These are phyloP conservation scores for Chlamydomonas applanata DNA, from an alignment of 139 green algal genomes.

Conservation along the genomic window DNA sequence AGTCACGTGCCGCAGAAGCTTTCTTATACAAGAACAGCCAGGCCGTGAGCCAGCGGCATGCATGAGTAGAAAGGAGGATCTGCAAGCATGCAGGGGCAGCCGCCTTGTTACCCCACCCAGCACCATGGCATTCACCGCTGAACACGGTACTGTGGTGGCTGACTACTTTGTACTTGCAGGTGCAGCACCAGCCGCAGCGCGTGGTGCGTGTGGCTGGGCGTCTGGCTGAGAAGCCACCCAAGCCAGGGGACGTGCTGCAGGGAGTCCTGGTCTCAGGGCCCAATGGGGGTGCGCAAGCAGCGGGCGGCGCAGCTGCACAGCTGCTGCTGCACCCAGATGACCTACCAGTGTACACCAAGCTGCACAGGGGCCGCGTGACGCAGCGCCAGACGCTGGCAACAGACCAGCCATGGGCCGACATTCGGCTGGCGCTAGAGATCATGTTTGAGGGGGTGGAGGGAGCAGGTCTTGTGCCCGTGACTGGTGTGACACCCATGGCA, in stretches of 20 bases:
- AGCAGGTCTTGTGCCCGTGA: constrained; percentile 13
- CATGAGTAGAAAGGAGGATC: no score
- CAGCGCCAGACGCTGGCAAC: constrained; percentile 50
- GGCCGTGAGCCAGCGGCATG: no score
- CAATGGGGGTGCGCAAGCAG: neutral
- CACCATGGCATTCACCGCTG: neutral
- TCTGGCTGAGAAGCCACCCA: constrained; percentile 66
- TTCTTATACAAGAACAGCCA: no score
- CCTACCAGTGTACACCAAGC: constrained; percentile 83
- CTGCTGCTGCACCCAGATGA: constrained; percentile 83
- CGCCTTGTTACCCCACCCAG: neutral
- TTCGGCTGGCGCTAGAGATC: constrained; percentile 80
- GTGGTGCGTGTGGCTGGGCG: constrained; percentile 62
- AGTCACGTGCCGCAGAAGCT: no score
- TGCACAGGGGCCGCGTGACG: constrained; percentile 70
- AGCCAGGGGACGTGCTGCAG: constrained; percentile 42
- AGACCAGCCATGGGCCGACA: constrained; percentile 50
- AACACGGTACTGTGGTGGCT: no score
- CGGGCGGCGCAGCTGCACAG: constrained; percentile 11
- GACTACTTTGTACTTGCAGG: constrained; percentile 22
- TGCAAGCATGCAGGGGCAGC: no score
- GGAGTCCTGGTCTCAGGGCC: constrained; percentile 57
- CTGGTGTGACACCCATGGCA: neutral
- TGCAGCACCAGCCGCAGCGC: constrained; percentile 60
- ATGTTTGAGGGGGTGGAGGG: constrained; percentile 87